Conservation (phyloP, 1,139 yeast species). For the Debaryomyces sp. region DNA sequence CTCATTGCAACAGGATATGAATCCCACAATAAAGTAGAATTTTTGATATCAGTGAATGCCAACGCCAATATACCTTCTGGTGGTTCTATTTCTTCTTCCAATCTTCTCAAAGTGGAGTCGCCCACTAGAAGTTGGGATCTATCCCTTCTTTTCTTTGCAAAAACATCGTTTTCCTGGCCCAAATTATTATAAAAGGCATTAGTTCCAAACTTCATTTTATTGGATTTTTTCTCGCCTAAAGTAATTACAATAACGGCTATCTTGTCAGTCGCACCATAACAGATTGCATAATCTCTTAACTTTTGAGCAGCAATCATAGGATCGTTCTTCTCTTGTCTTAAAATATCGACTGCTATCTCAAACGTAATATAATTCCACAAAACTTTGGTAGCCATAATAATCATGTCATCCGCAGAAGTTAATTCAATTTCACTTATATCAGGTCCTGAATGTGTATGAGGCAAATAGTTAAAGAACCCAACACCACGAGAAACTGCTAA, state of each 20-base stretch:
- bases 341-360: conserved; percentile 89
- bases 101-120: conserved; percentile 77
- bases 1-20: conserved; percentile 92
- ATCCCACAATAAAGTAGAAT: conserved; percentile 93
- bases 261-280: conserved; percentile 85
- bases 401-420: conserved; percentile 75
- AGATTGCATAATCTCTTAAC: conserved; percentile 88
- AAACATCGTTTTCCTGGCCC: conserved; percentile 45
- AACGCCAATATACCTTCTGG: conserved; percentile 94
- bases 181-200: conserved; percentile 42
- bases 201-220: conserved; percentile 29
- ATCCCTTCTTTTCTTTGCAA: conserved; percentile 55
- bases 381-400: conserved; percentile 82
- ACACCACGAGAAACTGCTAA: conserved; percentile 87
- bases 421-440: conserved; percentile 65
- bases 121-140: conserved; percentile 56
- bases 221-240: conserved; percentile 46
- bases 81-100: conserved; percentile 92
- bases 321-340: conserved; percentile 78
- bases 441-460: conserved; percentile 91
- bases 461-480: conserved; percentile 84
- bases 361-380: conserved; percentile 84
- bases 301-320: conserved; percentile 94
- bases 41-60: conserved; percentile 96
- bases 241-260: conserved; percentile 85